Conservation (phyloP, 1,284 basidiomycete genomes). For the Lignosus rhinocerotis region DNA sequence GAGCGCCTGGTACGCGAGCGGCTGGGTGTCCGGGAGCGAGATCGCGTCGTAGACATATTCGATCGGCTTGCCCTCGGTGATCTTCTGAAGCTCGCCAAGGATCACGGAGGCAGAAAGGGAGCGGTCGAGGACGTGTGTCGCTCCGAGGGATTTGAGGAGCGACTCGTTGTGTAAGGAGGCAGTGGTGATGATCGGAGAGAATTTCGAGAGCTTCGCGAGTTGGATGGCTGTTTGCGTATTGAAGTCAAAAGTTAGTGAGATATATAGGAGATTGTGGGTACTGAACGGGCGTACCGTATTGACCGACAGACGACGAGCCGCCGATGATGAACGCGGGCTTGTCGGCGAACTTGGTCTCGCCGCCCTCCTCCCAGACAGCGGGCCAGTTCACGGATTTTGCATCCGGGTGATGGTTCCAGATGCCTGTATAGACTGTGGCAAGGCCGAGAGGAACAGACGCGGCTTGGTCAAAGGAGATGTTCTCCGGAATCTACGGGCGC, state of each 20-base stretch:
- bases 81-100: slow-evolving; percentile 31
- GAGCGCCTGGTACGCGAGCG: slow-evolving; percentile 30
- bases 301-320: slow-evolving; percentile 39
- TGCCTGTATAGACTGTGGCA: slow-evolving; percentile 29
- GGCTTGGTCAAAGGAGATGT: slow-evolving; percentile 33
- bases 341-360: slow-evolving; percentile 25
- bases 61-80: slow-evolving; percentile 26
- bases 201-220: slow-evolving; percentile 46
- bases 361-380: slow-evolving; percentile 27
- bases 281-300: slow-evolving; percentile 29
- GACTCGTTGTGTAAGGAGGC: slow-evolving; percentile 44
- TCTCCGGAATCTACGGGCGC: slow-evolving; percentile 30
- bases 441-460: slow-evolving; percentile 33
- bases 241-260: neutral
- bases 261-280: no score
- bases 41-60: slow-evolving; percentile 42
- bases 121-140: slow-evolving; percentile 44
- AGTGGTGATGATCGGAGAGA: slow-evolving; percentile 49
- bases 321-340: slow-evolving; percentile 37
- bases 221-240: neutral
- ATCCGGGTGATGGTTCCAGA: slow-evolving; percentile 27
- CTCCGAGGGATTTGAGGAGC: slow-evolving; percentile 51
- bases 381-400: slow-evolving; percentile 22
- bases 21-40: slow-evolving; percentile 21
- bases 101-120: slow-evolving; percentile 39